Conservation (phyloP, 164 flowering plant species). For the Vitis cinerea region DNA sequence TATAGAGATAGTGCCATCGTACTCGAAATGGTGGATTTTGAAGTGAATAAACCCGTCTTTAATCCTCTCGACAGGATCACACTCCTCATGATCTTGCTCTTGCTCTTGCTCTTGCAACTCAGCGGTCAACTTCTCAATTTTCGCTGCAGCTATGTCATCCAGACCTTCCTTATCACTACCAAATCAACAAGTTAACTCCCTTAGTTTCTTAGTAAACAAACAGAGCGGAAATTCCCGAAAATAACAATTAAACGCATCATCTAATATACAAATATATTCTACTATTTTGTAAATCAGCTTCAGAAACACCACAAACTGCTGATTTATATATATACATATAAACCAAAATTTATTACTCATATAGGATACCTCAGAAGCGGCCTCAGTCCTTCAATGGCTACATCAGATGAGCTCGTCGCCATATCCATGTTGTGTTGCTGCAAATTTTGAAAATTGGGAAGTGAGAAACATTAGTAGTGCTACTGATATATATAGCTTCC, state of each 20-base stretch:
- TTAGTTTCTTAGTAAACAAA: too few species aligned
- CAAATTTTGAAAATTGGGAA: too few species aligned
- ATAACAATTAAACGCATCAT: too few species aligned
- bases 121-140: not conserved
- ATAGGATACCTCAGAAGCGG: constrained; percentile 1
- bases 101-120: not conserved
- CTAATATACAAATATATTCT: too few species aligned
- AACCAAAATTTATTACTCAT: too few species aligned
- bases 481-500: too few species aligned
- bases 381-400: constrained; percentile 1
- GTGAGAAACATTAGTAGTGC: too few species aligned
- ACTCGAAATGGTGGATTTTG: constrained; percentile 1
- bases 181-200: not conserved
- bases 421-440: not conserved
- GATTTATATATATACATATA: too few species aligned
- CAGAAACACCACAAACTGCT: too few species aligned
- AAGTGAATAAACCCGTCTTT: constrained; percentile 7
- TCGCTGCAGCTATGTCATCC: not conserved
- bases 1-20: not conserved
- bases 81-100: too few species aligned
- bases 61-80: constrained; percentile 1
- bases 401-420: not conserved
- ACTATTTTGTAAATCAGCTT: too few species aligned
- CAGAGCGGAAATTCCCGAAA: too few species aligned
- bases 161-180: constrained; percentile 5